Base-by-base conservation (phyloP, 2,329 filamentous ascomycete genomes). In the Endothia cerciana region DNA sequence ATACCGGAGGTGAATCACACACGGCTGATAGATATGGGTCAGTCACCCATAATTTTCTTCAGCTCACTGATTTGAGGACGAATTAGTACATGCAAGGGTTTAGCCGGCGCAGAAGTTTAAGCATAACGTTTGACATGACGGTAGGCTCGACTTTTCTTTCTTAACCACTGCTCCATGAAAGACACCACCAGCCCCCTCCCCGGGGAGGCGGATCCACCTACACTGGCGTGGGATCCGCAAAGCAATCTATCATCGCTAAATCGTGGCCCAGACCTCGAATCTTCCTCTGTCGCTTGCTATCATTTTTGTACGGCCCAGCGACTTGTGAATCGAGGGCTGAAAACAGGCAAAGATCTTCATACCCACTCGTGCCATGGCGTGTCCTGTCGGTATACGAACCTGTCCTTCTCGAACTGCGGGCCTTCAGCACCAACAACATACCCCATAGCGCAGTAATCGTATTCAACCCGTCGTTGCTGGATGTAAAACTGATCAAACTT, bases 401-500 rank as follows among this genome's bases (percentile, higher is more conserved):
- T 28, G 17, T 55, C 51, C 30, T 36, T 33, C 15, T 60, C 53
- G 6, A 41, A 58, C 25, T 65, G 63, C 0, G 66, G 66, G 1
- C 66, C 66, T 51, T 68, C 66, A 13, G 60, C 38, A 7, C 60
- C 63, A 5, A 68, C 28, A 11, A 68, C 63, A 33, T 68, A 68
- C 15, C 66, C 66, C 17, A 25, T 28, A 41, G 49, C 66, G 33
- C 71, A 73, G n/a, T 64, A 60, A n/a, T 66, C 53, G 63, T 70
- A 72, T 3, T 64, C 47, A 6, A 73, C 70, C 15, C 53, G 61
- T 11, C 62, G 57, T 40, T 72, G 69, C n/a, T 60, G 38, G 10
- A 60, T 49, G 55, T 71, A 73, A 41, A 69, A 72, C 11, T 43
- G n/a, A 45, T 72, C 70, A 57, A 71, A 69, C 4, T 47, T 53